A percentile compares a stretch with the other conserved stretches of the same genome.
phyloP scores from a whole-genome alignment of 2,329 filamentous ascomycete genomes.

The Lasiodiplodia hormozganensis region DNA sequence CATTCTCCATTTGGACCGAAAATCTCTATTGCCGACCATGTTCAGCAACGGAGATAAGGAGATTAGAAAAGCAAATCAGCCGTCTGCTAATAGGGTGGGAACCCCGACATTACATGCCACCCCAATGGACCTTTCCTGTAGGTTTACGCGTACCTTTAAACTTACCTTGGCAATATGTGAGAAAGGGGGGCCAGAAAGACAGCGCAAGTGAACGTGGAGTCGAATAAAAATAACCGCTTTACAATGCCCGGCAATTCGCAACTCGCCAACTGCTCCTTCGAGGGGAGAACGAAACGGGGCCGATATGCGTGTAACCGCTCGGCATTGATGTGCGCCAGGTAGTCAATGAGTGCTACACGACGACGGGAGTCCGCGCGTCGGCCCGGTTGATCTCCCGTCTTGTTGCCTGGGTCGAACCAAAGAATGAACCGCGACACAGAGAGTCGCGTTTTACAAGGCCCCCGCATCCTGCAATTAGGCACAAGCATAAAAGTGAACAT shows the following conservation, averaged over 20 bases:
- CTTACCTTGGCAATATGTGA: neutral
- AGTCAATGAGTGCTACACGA: neutral
- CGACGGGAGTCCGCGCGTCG: conserved; percentile 3
- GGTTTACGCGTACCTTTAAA: neutral
- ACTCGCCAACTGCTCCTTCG: neutral
- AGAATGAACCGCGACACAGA: neutral
- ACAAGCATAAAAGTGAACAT: neutral
- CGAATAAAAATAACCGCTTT: neutral
- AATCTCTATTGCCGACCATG: neutral
- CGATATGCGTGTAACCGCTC: neutral
- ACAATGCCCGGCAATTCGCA: neutral
- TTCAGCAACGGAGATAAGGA: neutral
- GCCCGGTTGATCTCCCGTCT: conserved; percentile 18
- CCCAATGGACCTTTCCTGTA: neutral
- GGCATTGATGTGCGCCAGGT: neutral
- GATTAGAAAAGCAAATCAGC: neutral
- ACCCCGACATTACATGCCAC: neutral
- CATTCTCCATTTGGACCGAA: neutral
- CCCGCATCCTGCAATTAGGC: neutral
- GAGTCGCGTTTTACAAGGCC: neutral
- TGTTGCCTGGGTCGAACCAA: neutral
- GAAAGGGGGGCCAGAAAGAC: neutral
- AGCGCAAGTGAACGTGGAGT: neutral
- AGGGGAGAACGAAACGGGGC: no score
- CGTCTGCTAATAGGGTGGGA: neutral